These are phyloP conservation scores for Bruguiera parviflora DNA, from an alignment of 345 rosid species.

Conservation along the genomic window DNA sequence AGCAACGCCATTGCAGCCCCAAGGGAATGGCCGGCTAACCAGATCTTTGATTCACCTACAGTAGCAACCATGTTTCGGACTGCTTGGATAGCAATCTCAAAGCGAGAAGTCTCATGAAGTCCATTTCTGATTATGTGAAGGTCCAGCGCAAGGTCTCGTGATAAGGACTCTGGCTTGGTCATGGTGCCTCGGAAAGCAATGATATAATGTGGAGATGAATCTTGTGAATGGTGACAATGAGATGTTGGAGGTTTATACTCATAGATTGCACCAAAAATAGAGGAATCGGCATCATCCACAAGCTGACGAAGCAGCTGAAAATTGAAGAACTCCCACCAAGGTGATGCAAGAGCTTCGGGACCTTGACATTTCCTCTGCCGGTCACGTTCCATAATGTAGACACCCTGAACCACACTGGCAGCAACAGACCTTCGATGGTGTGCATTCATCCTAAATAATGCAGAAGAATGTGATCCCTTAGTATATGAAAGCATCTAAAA, in stretches of 20 bases:
- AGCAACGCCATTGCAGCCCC: slow-evolving; percentile 84
- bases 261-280: slow-evolving; percentile 76
- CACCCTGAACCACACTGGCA: slow-evolving; percentile 80
- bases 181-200: slow-evolving; percentile 82
- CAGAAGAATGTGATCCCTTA: background rate
- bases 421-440: slow-evolving; percentile 68
- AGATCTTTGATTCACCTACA: slow-evolving; percentile 60
- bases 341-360: slow-evolving; percentile 57
- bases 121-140: slow-evolving; percentile 56
- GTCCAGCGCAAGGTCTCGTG: slow-evolving; percentile 65
- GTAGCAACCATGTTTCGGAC: slow-evolving; percentile 60
- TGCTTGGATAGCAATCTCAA: slow-evolving; percentile 74
- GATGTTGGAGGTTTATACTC: slow-evolving; percentile 53
- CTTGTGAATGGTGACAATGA: slow-evolving; percentile 21
- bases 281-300: slow-evolving; percentile 64
- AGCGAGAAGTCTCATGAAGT: slow-evolving; percentile 70
- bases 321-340: slow-evolving; percentile 85
- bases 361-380: slow-evolving; percentile 73
- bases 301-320: slow-evolving; percentile 55
- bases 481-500: background rate
- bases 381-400: slow-evolving; percentile 73
- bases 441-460: slow-evolving; percentile 52
- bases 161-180: slow-evolving; percentile 58
- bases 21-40: slow-evolving; percentile 93
- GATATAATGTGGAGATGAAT: slow-evolving; percentile 53